Conservation (phyloP, 345 rosid species). For the Euphorbia lathyris region DNA sequence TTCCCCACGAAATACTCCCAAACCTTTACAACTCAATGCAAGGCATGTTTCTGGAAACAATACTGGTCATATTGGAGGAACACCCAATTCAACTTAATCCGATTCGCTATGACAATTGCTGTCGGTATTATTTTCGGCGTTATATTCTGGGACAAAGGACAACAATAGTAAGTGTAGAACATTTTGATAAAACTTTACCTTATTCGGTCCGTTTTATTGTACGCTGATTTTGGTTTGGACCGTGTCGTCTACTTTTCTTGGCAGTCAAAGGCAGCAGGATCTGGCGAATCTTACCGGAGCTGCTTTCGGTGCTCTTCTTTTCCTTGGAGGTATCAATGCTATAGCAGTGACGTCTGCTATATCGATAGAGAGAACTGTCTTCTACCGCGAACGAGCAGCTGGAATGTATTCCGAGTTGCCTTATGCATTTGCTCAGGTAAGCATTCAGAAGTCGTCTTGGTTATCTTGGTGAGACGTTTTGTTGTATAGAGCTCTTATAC, state of each 20-base stretch:
- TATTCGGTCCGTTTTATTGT: not conserved
- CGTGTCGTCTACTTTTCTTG: not conserved
- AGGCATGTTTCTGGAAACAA: constrained; percentile 49
- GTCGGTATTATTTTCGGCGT: constrained; percentile 35
- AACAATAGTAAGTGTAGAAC: constrained; percentile 22
- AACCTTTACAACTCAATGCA: constrained; percentile 33
- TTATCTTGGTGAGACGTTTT: not conserved
- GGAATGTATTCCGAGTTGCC: constrained; percentile 47
- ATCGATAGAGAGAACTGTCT: constrained; percentile 40
- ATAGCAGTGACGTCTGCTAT: constrained; percentile 36
- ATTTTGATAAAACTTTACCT: not conserved
- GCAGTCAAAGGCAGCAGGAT: constrained; percentile 26
- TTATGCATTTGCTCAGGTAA: constrained; percentile 42
- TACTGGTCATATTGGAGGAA: constrained; percentile 51
- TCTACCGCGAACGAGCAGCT: constrained; percentile 46
- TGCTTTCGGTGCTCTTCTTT: constrained; percentile 33
- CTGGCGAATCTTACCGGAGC: constrained; percentile 38
- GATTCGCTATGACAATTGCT: constrained; percentile 26
- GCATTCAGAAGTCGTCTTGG: not conserved
- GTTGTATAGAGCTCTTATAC: no score
- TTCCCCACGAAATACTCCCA: constrained; percentile 40
- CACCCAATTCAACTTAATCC: constrained; percentile 34
- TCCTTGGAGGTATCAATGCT: constrained; percentile 45
- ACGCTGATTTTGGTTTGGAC: not conserved
- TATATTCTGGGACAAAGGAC: constrained; percentile 39